Evolutionary conservation across 768 basidiomycete genomes (phyloP).

Genomic region (Cyclocybe cylindracea): DNA sequence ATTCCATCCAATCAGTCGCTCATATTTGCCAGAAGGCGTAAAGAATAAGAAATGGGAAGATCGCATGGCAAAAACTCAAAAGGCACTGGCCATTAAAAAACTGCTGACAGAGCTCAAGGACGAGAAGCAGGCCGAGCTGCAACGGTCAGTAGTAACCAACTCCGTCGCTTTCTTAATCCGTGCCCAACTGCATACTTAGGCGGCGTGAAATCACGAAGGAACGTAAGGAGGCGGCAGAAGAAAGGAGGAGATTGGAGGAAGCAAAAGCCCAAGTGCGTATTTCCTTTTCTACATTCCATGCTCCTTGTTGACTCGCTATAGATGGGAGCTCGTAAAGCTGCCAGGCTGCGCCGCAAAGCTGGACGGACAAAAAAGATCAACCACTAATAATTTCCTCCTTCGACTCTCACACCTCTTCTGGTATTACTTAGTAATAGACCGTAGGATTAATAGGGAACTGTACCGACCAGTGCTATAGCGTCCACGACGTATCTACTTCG

Average conservation of each 20-base stretch:
- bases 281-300: constrained; percentile 2
- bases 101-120: constrained; percentile 73
- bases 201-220: constrained; percentile 68
- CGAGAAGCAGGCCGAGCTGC: constrained; percentile 70
- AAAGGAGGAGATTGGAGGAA: constrained; percentile 66
- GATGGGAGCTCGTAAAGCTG: constrained; percentile 84
- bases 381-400: constrained; percentile 44
- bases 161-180: background rate
- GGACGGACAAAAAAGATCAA: constrained; percentile 83
- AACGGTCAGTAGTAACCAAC: constrained; percentile 42
- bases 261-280: constrained; percentile 57
- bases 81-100: constrained; percentile 70
- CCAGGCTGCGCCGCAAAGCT: constrained; percentile 68
- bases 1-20: constrained; percentile 48
- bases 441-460: constrained; percentile 7
- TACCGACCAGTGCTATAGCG: constrained; percentile 42
- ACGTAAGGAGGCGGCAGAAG: constrained; percentile 73
- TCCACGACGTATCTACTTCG: constrained; percentile 80
- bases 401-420: constrained; percentile 9
- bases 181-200: constrained; percentile 24
- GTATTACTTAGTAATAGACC: constrained; percentile 11
- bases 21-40: constrained; percentile 63
- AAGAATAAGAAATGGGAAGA: constrained; percentile 69
- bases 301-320: constrained; percentile 26
- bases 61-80: constrained; percentile 69